Percentiles rank a stretch among this genome's conserved stretches.
Evolutionary conservation across 371 early-diverging fungal genomes (phyloP).

Genomic region (Conidiobolus incongruus): DNA sequence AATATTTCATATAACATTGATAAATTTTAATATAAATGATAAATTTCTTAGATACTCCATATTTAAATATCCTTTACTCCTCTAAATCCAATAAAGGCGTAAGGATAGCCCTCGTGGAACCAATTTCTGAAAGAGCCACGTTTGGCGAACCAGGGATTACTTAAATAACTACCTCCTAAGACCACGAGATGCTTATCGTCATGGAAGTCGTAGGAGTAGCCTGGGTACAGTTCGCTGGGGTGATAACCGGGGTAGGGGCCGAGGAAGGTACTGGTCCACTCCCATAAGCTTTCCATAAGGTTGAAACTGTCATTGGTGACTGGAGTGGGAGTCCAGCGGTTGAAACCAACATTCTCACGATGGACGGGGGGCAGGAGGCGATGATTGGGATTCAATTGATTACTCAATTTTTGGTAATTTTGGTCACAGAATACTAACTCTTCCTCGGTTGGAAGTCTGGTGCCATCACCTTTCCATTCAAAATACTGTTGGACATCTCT

Average conservation of each 20-base stretch:
- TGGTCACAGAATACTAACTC: constrained; percentile 14
- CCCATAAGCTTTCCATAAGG: constrained; percentile 52
- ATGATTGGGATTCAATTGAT: constrained; percentile 6
- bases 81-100: constrained; percentile 51
- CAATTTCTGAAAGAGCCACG: constrained; percentile 62
- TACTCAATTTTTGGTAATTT: too few relatives aligned
- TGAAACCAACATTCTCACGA: constrained; percentile 14
- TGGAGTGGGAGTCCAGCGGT: constrained; percentile 28
- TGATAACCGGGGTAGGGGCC: constrained; percentile 28
- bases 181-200: constrained; percentile 66
- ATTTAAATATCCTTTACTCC: neutral
- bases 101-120: constrained; percentile 73
- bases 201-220: constrained; percentile 76
- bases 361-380: neutral
- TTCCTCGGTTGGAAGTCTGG: constrained; percentile 38
- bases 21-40: too few relatives aligned
- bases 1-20: too few relatives aligned
- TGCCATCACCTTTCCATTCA: constrained; percentile 10
- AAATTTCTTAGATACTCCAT: too few relatives aligned
- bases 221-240: constrained; percentile 49
- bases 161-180: constrained; percentile 72
- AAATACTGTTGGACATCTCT: constrained; percentile 47
- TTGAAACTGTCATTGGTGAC: constrained; percentile 14
- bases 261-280: constrained; percentile 52
- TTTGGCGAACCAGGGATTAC: constrained; percentile 49